phyloP scores from a whole-genome alignment of 768 basidiomycete genomes.

The Amanita pallidorosea region DNA sequence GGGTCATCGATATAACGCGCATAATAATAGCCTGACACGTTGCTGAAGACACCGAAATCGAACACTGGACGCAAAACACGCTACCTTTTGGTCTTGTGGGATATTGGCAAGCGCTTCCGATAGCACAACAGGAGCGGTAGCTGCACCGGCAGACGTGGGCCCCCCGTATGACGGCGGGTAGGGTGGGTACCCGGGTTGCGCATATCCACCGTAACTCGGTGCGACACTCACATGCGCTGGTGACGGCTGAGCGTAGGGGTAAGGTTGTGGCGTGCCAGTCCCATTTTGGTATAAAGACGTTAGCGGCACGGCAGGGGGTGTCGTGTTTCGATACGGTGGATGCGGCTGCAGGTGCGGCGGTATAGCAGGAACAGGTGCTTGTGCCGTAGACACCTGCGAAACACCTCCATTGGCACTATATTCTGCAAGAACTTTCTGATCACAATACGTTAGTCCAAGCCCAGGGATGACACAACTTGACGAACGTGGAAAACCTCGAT shows the following conservation, averaged over 20 bases:
- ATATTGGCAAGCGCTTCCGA: constrained; percentile 48
- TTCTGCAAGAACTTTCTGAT: constrained; percentile 53
- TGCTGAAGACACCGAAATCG: constrained; percentile 9
- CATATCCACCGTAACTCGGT: constrained; percentile 1
- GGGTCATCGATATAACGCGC: constrained; percentile 72
- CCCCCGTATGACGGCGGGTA: constrained; percentile 15
- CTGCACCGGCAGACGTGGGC: constrained; percentile 16
- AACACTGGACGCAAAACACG: constrained; percentile 7
- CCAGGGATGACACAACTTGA: neutral
- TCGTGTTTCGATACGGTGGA: constrained; percentile 18
- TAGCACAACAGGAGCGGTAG: constrained; percentile 15
- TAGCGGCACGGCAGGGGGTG: constrained; percentile 20
- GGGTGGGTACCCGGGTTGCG: constrained; percentile 11
- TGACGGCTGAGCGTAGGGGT: constrained; percentile 14
- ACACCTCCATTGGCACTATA: constrained; percentile 23
- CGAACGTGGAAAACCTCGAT: constrained; percentile 65
- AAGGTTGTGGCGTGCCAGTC: constrained; percentile 7
- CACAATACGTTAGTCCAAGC: constrained; percentile 1
- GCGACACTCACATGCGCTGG: neutral
- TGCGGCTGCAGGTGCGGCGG: constrained; percentile 32
- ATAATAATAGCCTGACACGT: constrained; percentile 53
- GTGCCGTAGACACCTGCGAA: constrained; percentile 17
- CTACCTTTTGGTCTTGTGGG: constrained; percentile 63
- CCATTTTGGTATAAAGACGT: constrained; percentile 7
- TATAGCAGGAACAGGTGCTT: constrained; percentile 29